Percentiles rank a stretch among this genome's conserved stretches.
Evolutionary conservation across 306 rosid genomes (phyloP).

Genomic region (Heteromeles arbutifolia): DNA sequence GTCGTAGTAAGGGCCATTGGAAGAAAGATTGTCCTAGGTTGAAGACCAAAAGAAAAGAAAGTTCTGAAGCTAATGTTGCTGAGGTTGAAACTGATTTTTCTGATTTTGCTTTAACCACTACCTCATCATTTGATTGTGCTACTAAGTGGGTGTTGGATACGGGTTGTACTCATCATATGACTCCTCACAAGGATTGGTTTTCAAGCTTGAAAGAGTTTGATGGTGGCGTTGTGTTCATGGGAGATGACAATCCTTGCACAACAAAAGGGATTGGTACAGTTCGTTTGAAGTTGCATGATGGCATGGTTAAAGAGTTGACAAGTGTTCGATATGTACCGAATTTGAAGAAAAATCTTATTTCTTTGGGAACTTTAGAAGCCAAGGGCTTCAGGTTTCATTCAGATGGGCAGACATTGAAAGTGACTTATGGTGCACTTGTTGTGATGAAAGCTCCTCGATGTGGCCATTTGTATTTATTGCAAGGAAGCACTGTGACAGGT

Average conservation of each 20-base stretch:
- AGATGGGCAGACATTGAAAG: background rate
- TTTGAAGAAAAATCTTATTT: background rate
- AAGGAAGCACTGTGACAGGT: background rate
- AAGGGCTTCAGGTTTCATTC: background rate
- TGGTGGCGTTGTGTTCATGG: no score
- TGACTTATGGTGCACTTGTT: background rate
- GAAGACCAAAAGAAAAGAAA: background rate
- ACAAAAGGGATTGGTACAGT: background rate
- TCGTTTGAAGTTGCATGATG: background rate
- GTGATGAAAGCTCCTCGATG: background rate
- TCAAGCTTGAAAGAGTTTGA: background rate
- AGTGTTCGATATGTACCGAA: background rate
- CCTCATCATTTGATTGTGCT: no score
- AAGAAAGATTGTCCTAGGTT: background rate
- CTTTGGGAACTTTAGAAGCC: background rate
- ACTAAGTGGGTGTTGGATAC: background rate
- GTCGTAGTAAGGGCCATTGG: no score
- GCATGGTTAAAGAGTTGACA: background rate
- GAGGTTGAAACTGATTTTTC: constrained; percentile 14
- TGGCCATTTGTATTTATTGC: background rate
- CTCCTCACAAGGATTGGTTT: background rate
- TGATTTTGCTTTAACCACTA: no score
- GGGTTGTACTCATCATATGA: background rate
- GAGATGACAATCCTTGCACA: background rate
- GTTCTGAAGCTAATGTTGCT: constrained; percentile 24